Evolutionary conservation across 2,329 filamentous ascomycete genomes (phyloP).

Genomic region (Apiospora hydei): DNA sequence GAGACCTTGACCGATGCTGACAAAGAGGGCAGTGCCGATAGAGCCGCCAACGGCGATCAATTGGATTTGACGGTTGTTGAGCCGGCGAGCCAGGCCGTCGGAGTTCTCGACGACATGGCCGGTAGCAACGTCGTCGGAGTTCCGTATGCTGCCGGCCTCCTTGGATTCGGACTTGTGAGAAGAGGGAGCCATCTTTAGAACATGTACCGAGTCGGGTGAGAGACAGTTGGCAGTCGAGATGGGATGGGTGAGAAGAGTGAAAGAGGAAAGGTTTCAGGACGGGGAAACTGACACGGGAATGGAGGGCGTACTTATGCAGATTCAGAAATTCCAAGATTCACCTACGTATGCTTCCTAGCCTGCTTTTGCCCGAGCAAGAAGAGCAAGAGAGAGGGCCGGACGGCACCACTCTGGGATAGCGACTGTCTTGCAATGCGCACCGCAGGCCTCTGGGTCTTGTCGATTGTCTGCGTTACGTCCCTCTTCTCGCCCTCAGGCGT

Average conservation of each 20-base stretch:
- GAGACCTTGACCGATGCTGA: conserved; percentile 66
- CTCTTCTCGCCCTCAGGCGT: conserved; percentile 14
- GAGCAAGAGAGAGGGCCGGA: background rate
- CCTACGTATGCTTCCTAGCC: conserved; percentile 15
- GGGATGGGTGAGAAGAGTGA: conserved; percentile 10
- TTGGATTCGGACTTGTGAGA: conserved; percentile 12
- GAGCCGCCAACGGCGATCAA: conserved; percentile 66
- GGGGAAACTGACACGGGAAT: background rate
- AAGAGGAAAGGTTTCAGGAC: conserved; percentile 7
- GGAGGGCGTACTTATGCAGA: conserved; percentile 19
- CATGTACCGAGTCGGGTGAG: background rate
- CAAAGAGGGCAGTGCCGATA: conserved; percentile 66
- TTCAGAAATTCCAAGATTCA: conserved; percentile 8
- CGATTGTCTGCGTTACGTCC: conserved; percentile 7
- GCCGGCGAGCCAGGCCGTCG: conserved; percentile 48
- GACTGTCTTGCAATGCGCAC: background rate
- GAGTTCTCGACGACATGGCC: conserved; percentile 29
- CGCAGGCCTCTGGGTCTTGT: background rate
- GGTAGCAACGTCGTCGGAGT: conserved; percentile 17
- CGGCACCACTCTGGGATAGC: background rate
- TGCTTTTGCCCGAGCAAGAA: background rate
- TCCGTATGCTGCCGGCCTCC: background rate
- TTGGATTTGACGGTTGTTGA: conserved; percentile 60
- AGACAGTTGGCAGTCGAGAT: background rate
- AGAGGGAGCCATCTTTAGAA: conserved; percentile 10